Percentiles rank a stretch among this genome's conserved stretches.
Evolutionary conservation across 1,139 yeast genomes (phyloP).

Genomic region (Eremothecium sinecaudum): DNA sequence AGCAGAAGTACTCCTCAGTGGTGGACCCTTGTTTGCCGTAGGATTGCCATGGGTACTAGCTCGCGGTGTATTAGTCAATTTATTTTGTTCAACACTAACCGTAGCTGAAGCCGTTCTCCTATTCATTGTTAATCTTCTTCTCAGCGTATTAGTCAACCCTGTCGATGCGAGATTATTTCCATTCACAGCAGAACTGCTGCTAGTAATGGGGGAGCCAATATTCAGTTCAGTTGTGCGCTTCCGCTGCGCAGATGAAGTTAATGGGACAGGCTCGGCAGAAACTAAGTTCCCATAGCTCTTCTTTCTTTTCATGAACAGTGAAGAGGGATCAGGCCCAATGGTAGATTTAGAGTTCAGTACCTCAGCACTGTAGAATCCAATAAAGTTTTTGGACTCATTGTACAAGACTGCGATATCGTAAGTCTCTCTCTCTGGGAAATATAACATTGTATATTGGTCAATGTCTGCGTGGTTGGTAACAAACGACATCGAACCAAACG

Average conservation of each 20-base stretch:
- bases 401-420: slow-evolving; percentile 21
- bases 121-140: slow-evolving; percentile 18
- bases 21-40: slow-evolving; percentile 5
- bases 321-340: not conserved
- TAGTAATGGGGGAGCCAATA: slow-evolving; percentile 4
- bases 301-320: slow-evolving; percentile 1
- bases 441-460: slow-evolving; percentile 15
- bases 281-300: slow-evolving; percentile 9
- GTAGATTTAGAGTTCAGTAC: slow-evolving; percentile 9
- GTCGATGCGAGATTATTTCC: slow-evolving; percentile 8
- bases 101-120: slow-evolving; percentile 16
- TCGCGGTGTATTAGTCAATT: slow-evolving; percentile 1
- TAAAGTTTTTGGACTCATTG: slow-evolving; percentile 12
- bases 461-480: slow-evolving; percentile 13
- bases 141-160: slow-evolving; percentile 13
- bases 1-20: slow-evolving; percentile 15
- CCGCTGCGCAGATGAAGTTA: slow-evolving; percentile 5
- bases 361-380: slow-evolving; percentile 25
- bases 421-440: slow-evolving; percentile 18
- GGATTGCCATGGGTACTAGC: slow-evolving; percentile 14
- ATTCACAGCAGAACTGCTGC: slow-evolving; percentile 1
- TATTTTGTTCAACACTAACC: slow-evolving; percentile 8
- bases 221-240: slow-evolving; percentile 7
- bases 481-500: slow-evolving; percentile 27
- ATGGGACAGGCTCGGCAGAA: slow-evolving; percentile 1